Evolutionary conservation across 805 yeast species (phyloP).

Genomic region (Candida argentea): DNA sequence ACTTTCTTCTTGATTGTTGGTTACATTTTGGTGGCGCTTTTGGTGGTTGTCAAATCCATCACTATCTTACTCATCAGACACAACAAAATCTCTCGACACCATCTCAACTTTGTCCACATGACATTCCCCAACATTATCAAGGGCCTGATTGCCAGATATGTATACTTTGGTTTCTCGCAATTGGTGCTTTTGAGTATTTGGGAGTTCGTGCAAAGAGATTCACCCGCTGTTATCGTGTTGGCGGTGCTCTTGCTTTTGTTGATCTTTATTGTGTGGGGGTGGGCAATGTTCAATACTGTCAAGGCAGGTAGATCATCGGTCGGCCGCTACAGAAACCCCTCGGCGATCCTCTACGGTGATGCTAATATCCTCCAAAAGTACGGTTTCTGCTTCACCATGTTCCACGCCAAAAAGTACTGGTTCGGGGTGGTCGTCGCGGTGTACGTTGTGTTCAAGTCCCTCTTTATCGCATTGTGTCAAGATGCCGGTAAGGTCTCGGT

Average conservation of each 20-base stretch:
- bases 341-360: constrained; percentile 80
- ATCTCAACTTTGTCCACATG: constrained; percentile 39
- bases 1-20: constrained; percentile 77
- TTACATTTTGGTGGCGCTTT: constrained; percentile 53
- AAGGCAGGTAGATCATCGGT: constrained; percentile 55
- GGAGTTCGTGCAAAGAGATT: constrained; percentile 77
- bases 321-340: constrained; percentile 61
- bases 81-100: constrained; percentile 40
- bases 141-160: constrained; percentile 70
- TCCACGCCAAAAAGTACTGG: constrained; percentile 72
- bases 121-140: constrained; percentile 56
- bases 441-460: constrained; percentile 55
- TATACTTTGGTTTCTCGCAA: constrained; percentile 81
- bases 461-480: constrained; percentile 74
- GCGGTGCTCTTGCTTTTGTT: constrained; percentile 64
- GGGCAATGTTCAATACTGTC: constrained; percentile 57
- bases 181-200: constrained; percentile 69
- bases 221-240: constrained; percentile 79
- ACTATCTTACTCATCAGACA: constrained; percentile 37
- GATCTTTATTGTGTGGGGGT: constrained; percentile 48
- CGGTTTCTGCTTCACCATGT: constrained; percentile 88
- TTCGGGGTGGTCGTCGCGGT: constrained; percentile 59
- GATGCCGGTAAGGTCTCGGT: constrained; percentile 75
- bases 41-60: constrained; percentile 43
- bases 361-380: constrained; percentile 60